Evolutionary conservation across 768 basidiomycete species (phyloP), one percentile per base, ranked within the genome.

Genomic region (Lentinula lateritia): DNA sequence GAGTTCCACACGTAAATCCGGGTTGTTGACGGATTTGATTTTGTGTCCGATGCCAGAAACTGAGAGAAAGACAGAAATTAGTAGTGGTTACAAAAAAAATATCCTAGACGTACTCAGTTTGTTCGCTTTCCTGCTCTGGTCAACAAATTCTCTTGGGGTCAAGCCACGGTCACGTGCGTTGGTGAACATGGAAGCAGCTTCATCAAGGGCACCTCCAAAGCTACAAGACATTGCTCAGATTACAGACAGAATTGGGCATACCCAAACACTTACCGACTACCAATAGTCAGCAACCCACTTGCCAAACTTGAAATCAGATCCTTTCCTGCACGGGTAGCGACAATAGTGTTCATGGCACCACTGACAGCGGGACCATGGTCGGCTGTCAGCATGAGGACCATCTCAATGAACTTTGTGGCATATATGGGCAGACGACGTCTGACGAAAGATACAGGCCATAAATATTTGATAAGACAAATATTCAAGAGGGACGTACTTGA

Each of bases 1-100:
- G 63, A 94, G 88, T 77, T 93, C 90, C 63, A 94, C 92, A 71
- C 92, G 91, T 50, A 93, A 81, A 81, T 95, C 93, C 52, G 93
- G 93, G 85, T 95, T 95, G 77, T 93, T 95, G 66, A 94, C 92
- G 66, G 90, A 93, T 87, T 99, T 99, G 83, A 99, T 97, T 86
- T 98, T 98, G 88, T 99, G 96, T 50, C 96, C 96, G 66, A 99
- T 99, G 81, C 96, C 96, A 66, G 88, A 90, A 81, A 98, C 90
- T 91, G 65, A 39, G 58, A 52, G 58, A 52, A 42, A 32, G 55
- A 56, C 9, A 12, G 10, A 18, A 9, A 1, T 54, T 28, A 8
- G 66, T 58, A 34, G 45, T 41, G 35, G 61, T 59, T 41, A 60
- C 60, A 65, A 63, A 65, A 34, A 52, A 34, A 59, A 42, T 20